phyloP scores from a whole-genome alignment of 257 asterid genomes.

The Cruciata laevipes region DNA sequence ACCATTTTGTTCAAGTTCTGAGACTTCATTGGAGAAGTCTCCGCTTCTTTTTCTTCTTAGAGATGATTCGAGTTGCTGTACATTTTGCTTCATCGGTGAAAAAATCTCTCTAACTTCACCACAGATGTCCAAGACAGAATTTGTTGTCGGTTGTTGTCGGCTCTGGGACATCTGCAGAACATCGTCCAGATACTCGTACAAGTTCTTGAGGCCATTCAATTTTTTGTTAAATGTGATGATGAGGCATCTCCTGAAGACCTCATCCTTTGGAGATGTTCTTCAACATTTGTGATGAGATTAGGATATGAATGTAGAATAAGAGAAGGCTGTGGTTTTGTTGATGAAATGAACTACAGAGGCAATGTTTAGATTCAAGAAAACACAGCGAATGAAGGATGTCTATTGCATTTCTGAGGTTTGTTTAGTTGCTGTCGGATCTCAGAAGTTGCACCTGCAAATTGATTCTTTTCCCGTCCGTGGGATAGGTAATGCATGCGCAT shows the following conservation, averaged over 20 bases:
- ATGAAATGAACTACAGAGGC: background rate
- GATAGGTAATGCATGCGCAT: background rate
- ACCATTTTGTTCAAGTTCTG: conserved; percentile 8
- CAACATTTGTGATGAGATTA: background rate
- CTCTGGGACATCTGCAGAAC: conserved; percentile 29
- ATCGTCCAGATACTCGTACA: conserved; percentile 26
- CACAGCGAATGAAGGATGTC: too few species aligned
- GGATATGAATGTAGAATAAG: conserved; percentile 12
- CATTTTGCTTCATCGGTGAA: conserved; percentile 23
- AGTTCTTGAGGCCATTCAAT: conserved; percentile 30
- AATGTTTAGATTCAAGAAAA: background rate
- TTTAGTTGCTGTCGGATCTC: conserved; percentile 4
- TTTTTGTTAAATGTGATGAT: conserved; percentile 15
- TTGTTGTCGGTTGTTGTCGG: too few species aligned
- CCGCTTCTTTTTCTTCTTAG: conserved; percentile 25
- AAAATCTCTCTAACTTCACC: conserved; percentile 20
- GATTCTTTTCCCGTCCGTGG: background rate
- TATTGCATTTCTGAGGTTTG: background rate
- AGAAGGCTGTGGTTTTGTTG: conserved; percentile 4
- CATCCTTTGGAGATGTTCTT: background rate
- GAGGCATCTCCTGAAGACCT: too few species aligned
- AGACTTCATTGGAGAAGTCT: background rate
- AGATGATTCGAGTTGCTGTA: conserved; percentile 32
- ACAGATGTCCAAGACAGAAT: conserved; percentile 29
- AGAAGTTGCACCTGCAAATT: too few species aligned